Evolutionary conservation across 2,329 filamentous ascomycete species (phyloP), one percentile per base, ranked within the genome.

Genomic region (Pestalotiopsis sp.): DNA sequence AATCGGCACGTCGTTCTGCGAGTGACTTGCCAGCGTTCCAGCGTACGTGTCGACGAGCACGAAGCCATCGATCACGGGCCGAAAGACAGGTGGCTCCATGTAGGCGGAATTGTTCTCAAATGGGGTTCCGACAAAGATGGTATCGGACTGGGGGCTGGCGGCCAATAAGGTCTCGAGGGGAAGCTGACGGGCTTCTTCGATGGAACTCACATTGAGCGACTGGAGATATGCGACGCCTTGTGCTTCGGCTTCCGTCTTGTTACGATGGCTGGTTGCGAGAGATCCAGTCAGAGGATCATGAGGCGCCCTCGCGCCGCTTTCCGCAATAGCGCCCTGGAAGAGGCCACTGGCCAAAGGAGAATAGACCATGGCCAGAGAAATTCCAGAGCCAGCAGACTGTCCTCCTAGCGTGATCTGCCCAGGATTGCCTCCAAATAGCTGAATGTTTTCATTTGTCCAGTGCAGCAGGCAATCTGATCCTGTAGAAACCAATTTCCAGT

Each of bases 241-340:
- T 2, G 62, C 67, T 58, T 69, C 61, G 11, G 77, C 76, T 13
- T 67, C 71, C 14, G 64, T 67, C 63, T 74, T 75, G 25, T 66
- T 72, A 20, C 72, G 74, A 66, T 78, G 72, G 39, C 69, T 70
- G 14, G 76, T 76, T 9, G 76, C 76, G 0, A 73, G 68, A 63
- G 73, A 72, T 39, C 73, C 75, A 1, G 74, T 77, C 61, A 70
- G 67, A 39, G 75, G 77, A 69, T 78, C 77, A 56, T 72, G 74
- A 36, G 75, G 72, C 17, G 69, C 74, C 14, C 77, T 75, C 13
- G 73, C 79, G 65, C 78, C 77, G 62, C 74, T 77, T 68, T 80
- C 76, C 3, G 77, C 70, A 60, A 80, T 80, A 49, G 74, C 74
- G 38, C 74, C 74, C 17, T 71, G 66, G 41, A 79, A 70, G 7